phyloP scores from a whole-genome alignment of 1,284 basidiomycete species.

The Xerocomus amazonicus region DNA sequence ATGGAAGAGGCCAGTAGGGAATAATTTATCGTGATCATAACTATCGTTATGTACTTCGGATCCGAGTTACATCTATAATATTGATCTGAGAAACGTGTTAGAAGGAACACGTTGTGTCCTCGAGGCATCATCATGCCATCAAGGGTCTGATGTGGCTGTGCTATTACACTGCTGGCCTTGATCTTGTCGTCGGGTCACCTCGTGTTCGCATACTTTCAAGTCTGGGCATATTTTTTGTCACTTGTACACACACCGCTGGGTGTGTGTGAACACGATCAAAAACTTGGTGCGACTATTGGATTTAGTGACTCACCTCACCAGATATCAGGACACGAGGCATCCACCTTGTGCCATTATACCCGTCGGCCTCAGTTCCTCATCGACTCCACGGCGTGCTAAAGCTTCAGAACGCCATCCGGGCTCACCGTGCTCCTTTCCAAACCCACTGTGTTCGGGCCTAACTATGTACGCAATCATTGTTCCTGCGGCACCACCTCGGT shows the following conservation, averaged over 20 bases:
- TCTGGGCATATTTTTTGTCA: slow-evolving; percentile 4
- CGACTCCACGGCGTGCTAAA: slow-evolving; percentile 4
- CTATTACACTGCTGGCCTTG: neutral
- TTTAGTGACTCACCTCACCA: neutral
- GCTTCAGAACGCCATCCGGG: slow-evolving; percentile 5
- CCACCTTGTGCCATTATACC: slow-evolving; percentile 3
- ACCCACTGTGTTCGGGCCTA: neutral
- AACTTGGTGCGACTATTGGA: neutral
- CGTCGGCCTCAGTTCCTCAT: slow-evolving; percentile 5
- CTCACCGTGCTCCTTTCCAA: slow-evolving; percentile 1
- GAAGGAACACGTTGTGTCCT: neutral
- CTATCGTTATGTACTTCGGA: too few species aligned
- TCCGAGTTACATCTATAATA: too few species aligned
- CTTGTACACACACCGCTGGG: neutral
- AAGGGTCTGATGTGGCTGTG: neutral
- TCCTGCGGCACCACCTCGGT: neutral
- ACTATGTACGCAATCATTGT: slow-evolving; percentile 16
- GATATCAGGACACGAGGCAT: slow-evolving; percentile 22
- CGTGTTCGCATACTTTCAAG: slow-evolving; percentile 6
- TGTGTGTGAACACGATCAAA: slow-evolving; percentile 1
- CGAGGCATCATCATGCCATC: neutral
- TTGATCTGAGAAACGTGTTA: too few species aligned
- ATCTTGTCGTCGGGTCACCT: neutral
- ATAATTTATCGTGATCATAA: too few species aligned
- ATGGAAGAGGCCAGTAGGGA: too few species aligned